Base-by-base conservation (phyloP, 345 rosid species). In the Turritis glabra region DNA sequence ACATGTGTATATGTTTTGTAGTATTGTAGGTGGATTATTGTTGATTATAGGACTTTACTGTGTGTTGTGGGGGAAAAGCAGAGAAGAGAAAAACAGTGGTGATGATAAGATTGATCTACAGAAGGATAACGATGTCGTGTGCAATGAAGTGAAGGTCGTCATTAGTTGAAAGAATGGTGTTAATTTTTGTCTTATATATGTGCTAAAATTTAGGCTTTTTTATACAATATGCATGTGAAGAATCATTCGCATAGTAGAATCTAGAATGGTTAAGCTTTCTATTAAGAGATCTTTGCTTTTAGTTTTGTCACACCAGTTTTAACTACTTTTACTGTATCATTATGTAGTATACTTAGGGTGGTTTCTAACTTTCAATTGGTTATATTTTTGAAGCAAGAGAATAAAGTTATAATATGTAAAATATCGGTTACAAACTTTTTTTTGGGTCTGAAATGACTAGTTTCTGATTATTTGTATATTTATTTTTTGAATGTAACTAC, bases 21-120 rank as follows among this genome's bases (percentile, higher is more conserved):
- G 97, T 76, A n/a, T 91, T 38, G 37, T 85, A 18, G 98, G 98
- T 35, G 96, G 89, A 40, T 5, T 86, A 5, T 54, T 91, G 72
- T 73, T 94, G 84, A 86, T 94, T 32, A 77, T 76, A 56, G 98
- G 97, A 46, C 91, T 94, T 33, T 94, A 90, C 18, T 79, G 89
- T 80, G 97, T 94, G 7, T 46, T 91, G 41, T 94, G 96, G 97
- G 97, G 92, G 2, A 94, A 94, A 82, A 83, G 74, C 77, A 90
- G 61, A 81, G 97, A 94, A 73, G 71, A 77, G 65, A 76, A 27
- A 22, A 50, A 58, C 47, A 27, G 32, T 14, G 68, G 57, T 19
- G 63, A 48, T 48, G 74, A 35, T 9, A 79, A 62, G 68, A 68
- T 50, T 61, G 77, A 75, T 55, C 10, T 44, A 46, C 81, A 58